These are phyloP conservation scores for Eimeria sp. DNA, from an alignment of 169 alveolate species.

Conservation along the genomic window DNA sequence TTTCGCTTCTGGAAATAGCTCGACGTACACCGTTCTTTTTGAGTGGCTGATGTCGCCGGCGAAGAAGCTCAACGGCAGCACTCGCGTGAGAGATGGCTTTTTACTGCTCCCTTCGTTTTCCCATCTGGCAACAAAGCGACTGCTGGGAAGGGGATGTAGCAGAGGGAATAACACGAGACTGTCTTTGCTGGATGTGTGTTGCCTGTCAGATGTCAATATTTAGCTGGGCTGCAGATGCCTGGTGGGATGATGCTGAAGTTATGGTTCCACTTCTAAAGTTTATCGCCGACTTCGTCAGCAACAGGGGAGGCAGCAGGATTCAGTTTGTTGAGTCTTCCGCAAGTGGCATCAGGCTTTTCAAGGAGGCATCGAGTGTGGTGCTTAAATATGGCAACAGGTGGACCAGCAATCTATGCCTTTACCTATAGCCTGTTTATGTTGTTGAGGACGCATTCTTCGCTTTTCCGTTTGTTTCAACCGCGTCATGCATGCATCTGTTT, in stretches of 20 bases:
- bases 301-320: slow-evolving; percentile 92
- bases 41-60: slow-evolving; percentile 67
- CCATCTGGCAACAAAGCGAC: background rate
- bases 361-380: slow-evolving; percentile 93
- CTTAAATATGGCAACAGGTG: slow-evolving; percentile 82
- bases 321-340: slow-evolving; percentile 96
- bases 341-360: slow-evolving; percentile 95
- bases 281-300: slow-evolving; percentile 88
- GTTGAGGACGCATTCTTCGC: background rate
- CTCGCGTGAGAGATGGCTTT: slow-evolving; percentile 25
- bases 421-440: background rate
- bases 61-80: slow-evolving; percentile 68
- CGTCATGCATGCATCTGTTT: background rate
- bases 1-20: slow-evolving; percentile 57
- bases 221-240: slow-evolving; percentile 92
- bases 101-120: background rate
- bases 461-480: background rate
- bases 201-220: slow-evolving; percentile 85
- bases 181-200: background rate
- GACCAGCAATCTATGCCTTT: background rate
- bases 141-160: background rate
- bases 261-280: slow-evolving; percentile 95
- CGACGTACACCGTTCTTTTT: slow-evolving; percentile 65
- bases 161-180: background rate
- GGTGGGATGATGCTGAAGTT: slow-evolving; percentile 95